Conservation (phyloP, 2,329 filamentous ascomycete genomes). For the Delphinella strobiligena region DNA sequence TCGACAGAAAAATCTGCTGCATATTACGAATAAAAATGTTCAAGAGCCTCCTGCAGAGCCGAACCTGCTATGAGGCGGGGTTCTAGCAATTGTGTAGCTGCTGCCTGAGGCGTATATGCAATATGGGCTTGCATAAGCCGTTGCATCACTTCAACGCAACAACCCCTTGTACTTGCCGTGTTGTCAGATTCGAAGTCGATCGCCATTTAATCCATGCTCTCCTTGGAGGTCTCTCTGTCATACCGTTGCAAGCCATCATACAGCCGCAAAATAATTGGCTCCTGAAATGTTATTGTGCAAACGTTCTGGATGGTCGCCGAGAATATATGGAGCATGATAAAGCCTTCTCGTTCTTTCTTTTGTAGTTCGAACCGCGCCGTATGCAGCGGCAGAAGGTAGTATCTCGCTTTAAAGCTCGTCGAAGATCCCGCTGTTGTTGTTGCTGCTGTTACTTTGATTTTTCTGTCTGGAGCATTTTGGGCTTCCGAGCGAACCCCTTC, state of each 20-base stretch:
- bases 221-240: too few species aligned
- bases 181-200: too few species aligned
- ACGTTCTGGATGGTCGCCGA: neutral
- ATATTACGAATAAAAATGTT: too few species aligned
- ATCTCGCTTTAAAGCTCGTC: neutral
- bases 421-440: slow-evolving; percentile 1
- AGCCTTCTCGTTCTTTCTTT: neutral
- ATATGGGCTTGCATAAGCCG: too few species aligned
- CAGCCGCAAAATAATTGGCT: neutral
- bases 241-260: slow-evolving; percentile 2
- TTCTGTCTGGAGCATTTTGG: slow-evolving; percentile 4
- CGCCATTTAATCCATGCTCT: too few species aligned
- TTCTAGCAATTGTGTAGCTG: too few species aligned
- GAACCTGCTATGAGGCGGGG: too few species aligned
- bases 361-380: neutral
- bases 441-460: slow-evolving; percentile 2
- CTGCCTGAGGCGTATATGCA: too few species aligned
- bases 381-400: slow-evolving; percentile 3
- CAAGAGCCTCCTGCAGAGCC: too few species aligned
- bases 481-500: slow-evolving; percentile 2
- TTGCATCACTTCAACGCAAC: too few species aligned
- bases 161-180: too few species aligned
- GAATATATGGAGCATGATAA: neutral
- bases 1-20: too few species aligned
- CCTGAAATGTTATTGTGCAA: neutral